Evolutionary conservation across 2,329 filamentous ascomycete species (phyloP).

Genomic region (Fusarium pseudoanthophilum): DNA sequence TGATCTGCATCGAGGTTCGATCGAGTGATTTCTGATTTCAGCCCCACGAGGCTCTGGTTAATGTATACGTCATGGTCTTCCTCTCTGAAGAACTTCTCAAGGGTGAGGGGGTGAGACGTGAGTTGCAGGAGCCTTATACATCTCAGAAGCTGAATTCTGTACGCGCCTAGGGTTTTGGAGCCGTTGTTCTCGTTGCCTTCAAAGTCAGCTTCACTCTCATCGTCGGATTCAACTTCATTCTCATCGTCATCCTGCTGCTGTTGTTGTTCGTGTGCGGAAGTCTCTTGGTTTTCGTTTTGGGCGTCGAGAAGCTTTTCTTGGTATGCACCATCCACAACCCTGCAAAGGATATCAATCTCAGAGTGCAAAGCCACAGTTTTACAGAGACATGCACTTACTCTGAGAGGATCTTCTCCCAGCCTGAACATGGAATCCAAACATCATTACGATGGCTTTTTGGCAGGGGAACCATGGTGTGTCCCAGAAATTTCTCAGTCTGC

Average conservation of each 20-base stretch:
- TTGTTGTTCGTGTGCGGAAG: background rate
- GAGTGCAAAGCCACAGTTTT: fast-evolving
- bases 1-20: fast-evolving
- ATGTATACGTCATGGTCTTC: background rate
- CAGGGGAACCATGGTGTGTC: background rate
- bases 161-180: background rate
- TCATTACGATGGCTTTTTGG: background rate
- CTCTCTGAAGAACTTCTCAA: constrained; percentile 43
- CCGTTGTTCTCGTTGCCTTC: background rate
- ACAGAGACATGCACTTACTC: background rate
- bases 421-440: fast-evolving
- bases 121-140: constrained; percentile 30
- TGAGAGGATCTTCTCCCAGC: background rate
- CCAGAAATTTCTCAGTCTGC: background rate
- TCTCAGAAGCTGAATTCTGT: background rate
- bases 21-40: background rate
- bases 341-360: fast-evolving
- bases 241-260: background rate
- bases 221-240: background rate
- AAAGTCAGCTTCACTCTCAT: background rate
- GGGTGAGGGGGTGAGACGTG: constrained; percentile 44
- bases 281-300: background rate
- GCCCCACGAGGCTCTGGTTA: background rate
- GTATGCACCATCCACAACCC: background rate
- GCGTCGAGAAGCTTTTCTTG: fast-evolving